phyloP scores from a whole-genome alignment of 495 filamentous ascomycete species.

The Parathielavia hyrcaniae region DNA sequence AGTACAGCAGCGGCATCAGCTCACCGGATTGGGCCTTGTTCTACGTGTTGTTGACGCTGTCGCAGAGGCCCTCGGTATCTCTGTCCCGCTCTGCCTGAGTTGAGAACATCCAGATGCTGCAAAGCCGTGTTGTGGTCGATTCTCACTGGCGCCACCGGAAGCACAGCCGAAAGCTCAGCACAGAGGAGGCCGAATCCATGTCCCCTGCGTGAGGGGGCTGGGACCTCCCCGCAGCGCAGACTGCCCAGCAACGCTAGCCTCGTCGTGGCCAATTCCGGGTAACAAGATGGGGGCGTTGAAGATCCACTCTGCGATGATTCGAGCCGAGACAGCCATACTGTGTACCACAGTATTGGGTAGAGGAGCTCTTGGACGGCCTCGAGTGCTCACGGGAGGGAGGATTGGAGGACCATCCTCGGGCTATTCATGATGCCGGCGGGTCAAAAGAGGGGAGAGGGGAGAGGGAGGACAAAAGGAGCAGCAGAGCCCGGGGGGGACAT shows the following conservation, averaged over 20 bases:
- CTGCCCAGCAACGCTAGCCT: not conserved
- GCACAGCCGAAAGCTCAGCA: not conserved
- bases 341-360: too few relatives aligned
- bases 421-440: not conserved
- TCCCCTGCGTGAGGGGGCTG: not conserved
- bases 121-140: too few relatives aligned
- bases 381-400: not conserved
- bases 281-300: slow-evolving; percentile 2
- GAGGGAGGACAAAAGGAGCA: not conserved
- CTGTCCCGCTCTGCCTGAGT: too few relatives aligned
- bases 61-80: too few relatives aligned
- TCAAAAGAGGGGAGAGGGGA: not conserved
- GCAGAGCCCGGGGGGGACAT: too few relatives aligned
- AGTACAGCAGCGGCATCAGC: too few relatives aligned
- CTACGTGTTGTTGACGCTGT: too few relatives aligned
- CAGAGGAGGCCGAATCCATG: not conserved
- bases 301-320: slow-evolving; percentile 8
- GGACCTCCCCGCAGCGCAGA: not conserved
- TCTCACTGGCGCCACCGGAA: not conserved
- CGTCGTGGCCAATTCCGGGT: slow-evolving; percentile 16
- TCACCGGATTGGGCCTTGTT: too few relatives aligned
- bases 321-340: slow-evolving; percentile 11
- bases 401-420: not conserved
- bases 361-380: not conserved
- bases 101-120: too few relatives aligned